Evolutionary conservation across 23 red algal species (phyloP), one percentile per base, ranked within the genome.

Genomic region (Gracilaria domingensis): DNA sequence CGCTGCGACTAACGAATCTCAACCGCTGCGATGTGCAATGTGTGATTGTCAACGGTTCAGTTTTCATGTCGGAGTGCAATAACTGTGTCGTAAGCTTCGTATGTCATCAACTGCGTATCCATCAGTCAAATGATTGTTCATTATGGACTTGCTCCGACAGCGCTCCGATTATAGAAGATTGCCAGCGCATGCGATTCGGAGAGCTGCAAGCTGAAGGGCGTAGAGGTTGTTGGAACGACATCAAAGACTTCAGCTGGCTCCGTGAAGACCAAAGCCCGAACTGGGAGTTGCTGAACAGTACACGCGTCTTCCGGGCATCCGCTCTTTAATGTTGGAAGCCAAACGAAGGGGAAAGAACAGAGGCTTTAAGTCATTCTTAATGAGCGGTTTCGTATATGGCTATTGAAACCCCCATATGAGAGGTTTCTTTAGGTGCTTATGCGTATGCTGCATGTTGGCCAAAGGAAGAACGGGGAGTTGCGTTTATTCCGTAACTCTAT

Each of bases 201-300:
- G 72, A 77, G 39, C 16, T 77, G 42, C 40, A 30, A 28, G 8
- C 39, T 45, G 30, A 77, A 25, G 72, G 72, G 14, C 72, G 72
- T 14, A 34, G 26, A 34, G 42, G 72, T 30, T 28, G 42, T 50
- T 77, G 72, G 72, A n/a, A 77, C 34, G 72, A 77, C 21, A 34
- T 77, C 40, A 77, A 77, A 34, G 72, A 77, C n/a, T 77, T 77
- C 72, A 77, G 39, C 42, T 77, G 72, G 72, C 39, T 77, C 0
- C 72, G 72, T 51, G 72, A 51, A 51, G 72, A 30, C 26, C 38
- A 13, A 7, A 77, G 72, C 21, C 72, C 72, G 23, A 77, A 77
- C 72, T 77, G 72, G 72, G 3, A 77, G 21, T 30, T 77, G 72
- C 23, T 77, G 20, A 37, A 30, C 38, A 33, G 26, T 24, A 51